Evolutionary conservation across 129 eudicot genomes (phyloP).

Genomic region (Gnaphalium uliginosum): DNA sequence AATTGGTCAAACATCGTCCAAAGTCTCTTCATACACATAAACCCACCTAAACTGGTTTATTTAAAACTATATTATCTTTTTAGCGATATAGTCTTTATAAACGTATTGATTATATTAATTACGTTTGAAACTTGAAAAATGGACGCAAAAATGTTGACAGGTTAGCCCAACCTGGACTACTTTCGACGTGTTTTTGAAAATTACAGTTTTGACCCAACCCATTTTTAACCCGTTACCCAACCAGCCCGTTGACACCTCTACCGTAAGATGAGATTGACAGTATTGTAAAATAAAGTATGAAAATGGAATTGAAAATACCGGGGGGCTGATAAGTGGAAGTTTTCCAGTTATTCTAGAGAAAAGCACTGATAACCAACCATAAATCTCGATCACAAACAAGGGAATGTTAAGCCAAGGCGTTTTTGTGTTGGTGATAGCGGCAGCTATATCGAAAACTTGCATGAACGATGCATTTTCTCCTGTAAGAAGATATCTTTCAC

Average conservation of each 20-base stretch:
- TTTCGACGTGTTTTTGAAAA: background rate
- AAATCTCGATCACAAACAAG: conserved; percentile 52
- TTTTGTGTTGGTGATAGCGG: conserved; percentile 59
- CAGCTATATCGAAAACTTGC: conserved; percentile 77
- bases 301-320: conserved; percentile 44
- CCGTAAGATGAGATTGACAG: background rate
- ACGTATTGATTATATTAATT: background rate
- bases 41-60: background rate
- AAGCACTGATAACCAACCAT: conserved; percentile 81
- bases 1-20: too few relatives aligned
- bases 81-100: too few relatives aligned
- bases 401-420: conserved; percentile 68
- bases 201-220: background rate
- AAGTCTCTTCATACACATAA: background rate
- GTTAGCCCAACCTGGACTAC: background rate
- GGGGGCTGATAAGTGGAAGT: conserved; percentile 85
- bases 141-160: background rate
- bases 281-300: background rate
- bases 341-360: conserved; percentile 68
- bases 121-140: background rate
- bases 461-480: conserved; percentile 90
- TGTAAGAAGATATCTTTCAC: conserved; percentile 92
- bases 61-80: background rate
- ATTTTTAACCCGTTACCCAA: background rate
- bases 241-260: background rate